Evolutionary conservation across 805 yeast genomes (phyloP).

Genomic region (Wickerhamiella brachini): DNA sequence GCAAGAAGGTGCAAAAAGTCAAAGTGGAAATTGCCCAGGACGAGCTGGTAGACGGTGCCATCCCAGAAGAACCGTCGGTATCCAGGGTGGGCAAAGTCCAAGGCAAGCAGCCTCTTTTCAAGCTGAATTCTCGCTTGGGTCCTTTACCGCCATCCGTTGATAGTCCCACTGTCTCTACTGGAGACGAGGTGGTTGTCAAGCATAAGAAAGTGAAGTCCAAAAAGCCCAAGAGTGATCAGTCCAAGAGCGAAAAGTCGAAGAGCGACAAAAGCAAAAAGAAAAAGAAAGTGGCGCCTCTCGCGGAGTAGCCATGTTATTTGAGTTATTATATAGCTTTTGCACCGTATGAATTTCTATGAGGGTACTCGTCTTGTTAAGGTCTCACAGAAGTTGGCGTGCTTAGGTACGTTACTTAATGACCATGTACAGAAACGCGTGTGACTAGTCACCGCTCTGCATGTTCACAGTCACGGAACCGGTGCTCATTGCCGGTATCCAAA

Average conservation of each 20-base stretch:
- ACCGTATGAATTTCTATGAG: too few relatives aligned
- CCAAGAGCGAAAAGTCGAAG: not conserved
- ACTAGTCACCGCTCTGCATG: not conserved
- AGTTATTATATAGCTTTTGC: too few relatives aligned
- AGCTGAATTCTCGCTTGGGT: not conserved
- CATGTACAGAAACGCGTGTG: not conserved
- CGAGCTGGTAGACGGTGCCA: conserved; percentile 19
- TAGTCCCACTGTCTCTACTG: not conserved
- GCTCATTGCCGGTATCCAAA: not conserved
- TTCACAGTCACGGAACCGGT: not conserved
- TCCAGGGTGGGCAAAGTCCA: not conserved
- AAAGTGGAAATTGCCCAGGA: conserved; percentile 23
- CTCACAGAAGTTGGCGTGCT: too few relatives aligned
- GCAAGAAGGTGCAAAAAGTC: conserved; percentile 8
- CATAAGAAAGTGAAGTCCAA: conserved; percentile 1
- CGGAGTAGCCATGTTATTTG: not conserved
- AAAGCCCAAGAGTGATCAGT: not conserved
- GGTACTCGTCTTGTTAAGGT: too few relatives aligned
- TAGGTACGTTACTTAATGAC: not conserved
- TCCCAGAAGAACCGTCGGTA: not conserved
- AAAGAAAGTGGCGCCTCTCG: not conserved
- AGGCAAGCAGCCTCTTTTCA: not conserved
- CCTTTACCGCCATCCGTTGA: not conserved
- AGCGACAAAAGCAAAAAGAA: not conserved
- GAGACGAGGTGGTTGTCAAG: conserved; percentile 39